A percentile compares a stretch with the other conserved stretches of the same genome.
Conservation (phyloP, 805 yeast genomes). For the Sugiyamaella marilandica region DNA sequence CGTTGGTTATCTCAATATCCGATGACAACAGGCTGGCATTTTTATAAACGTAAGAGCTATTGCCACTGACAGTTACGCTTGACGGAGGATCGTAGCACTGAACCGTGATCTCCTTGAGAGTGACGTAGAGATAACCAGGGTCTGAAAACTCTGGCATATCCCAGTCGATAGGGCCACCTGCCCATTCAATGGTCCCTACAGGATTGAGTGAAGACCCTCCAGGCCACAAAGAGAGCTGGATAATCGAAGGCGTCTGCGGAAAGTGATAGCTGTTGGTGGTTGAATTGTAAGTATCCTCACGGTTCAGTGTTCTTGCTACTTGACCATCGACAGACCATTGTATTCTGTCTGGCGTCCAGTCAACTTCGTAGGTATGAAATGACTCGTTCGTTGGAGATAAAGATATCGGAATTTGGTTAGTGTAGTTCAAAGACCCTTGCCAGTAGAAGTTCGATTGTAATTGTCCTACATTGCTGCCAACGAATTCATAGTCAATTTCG, state of each 20-base stretch:
- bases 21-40: conserved; percentile 40
- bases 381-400: conserved; percentile 50
- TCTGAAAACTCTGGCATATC: conserved; percentile 62
- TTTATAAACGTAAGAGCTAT: conserved; percentile 52
- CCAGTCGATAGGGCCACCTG: conserved; percentile 89
- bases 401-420: conserved; percentile 46
- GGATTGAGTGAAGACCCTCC: conserved; percentile 47
- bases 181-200: conserved; percentile 66
- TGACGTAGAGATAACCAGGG: conserved; percentile 74
- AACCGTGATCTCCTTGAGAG: conserved; percentile 54
- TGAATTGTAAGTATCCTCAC: conserved; percentile 47
- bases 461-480: conserved; percentile 63
- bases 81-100: conserved; percentile 71
- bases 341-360: conserved; percentile 74
- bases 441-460: conserved; percentile 79
- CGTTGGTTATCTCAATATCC: conserved; percentile 56
- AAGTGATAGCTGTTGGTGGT: conserved; percentile 64
- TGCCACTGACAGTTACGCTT: conserved; percentile 42
- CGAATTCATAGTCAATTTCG: conserved; percentile 84
- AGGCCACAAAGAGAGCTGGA: conserved; percentile 60
- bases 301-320: conserved; percentile 58
- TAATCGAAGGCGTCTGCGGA: conserved; percentile 86
- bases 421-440: conserved; percentile 67
- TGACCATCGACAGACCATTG: conserved; percentile 73
- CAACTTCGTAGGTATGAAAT: conserved; percentile 71